Percentiles rank a stretch among this genome's conserved stretches.
phyloP scores from a whole-genome alignment of 2,329 filamentous ascomycete genomes.

The Periconia sp. region DNA sequence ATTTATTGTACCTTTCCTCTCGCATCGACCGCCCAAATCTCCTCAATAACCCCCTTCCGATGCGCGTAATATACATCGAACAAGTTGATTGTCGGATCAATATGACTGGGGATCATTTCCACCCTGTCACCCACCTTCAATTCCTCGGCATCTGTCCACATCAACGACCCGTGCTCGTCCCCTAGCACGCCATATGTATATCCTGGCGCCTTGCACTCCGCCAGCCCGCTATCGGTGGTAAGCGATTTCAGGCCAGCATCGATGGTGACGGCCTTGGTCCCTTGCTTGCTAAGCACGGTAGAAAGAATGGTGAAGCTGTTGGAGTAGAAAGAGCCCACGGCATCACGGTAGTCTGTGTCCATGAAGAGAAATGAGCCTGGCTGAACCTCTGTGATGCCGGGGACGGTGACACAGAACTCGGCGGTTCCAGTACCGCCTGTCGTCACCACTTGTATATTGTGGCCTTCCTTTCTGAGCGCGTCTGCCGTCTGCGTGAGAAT shows the following conservation, averaged over 20 bases:
- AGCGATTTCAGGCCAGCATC: conserved; percentile 59
- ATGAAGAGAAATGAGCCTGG: conserved; percentile 64
- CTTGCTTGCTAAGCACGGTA: conserved; percentile 58
- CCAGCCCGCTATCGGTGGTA: conserved; percentile 59
- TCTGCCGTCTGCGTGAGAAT: conserved; percentile 53
- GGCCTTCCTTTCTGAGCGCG: conserved; percentile 49
- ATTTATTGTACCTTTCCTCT: conserved; percentile 58
- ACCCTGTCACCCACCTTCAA: conserved; percentile 55
- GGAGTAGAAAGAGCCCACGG: conserved; percentile 56
- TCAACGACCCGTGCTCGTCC: conserved; percentile 58
- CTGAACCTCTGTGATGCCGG: conserved; percentile 61
- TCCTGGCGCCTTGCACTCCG: conserved; percentile 52
- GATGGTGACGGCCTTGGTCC: conserved; percentile 53
- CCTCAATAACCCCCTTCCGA: conserved; percentile 55
- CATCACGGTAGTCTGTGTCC: conserved; percentile 63
- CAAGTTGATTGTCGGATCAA: conserved; percentile 61
- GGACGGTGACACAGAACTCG: conserved; percentile 59
- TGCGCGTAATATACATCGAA: conserved; percentile 60
- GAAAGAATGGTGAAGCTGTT: conserved; percentile 58
- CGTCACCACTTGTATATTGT: conserved; percentile 57
- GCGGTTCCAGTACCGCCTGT: conserved; percentile 61
- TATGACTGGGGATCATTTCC: conserved; percentile 62
- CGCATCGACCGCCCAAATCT: conserved; percentile 60
- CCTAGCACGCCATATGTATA: conserved; percentile 55
- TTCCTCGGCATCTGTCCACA: conserved; percentile 48